Conservation (phyloP, 106 monocot species). For the Vanilla planifolia region DNA sequence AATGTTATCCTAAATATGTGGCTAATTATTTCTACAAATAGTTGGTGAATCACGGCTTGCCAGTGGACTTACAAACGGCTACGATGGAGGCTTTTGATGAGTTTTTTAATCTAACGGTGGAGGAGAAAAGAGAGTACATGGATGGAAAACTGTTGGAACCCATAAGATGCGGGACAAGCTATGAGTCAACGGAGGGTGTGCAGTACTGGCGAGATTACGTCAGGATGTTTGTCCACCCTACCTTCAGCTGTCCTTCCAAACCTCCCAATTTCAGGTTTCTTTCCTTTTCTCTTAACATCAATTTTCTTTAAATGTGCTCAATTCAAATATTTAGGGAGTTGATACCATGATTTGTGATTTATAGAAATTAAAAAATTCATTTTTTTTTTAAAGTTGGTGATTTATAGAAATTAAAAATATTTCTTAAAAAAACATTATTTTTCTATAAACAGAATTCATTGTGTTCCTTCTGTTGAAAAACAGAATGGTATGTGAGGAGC, state of each 20-base stretch:
- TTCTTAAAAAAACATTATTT: no score
- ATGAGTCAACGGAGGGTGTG: constrained; percentile 33
- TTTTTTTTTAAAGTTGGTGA: no score
- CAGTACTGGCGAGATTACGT: constrained; percentile 56
- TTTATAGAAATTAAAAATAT: no score
- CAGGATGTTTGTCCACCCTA: constrained; percentile 51
- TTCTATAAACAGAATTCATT: no score
- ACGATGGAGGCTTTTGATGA: not conserved
- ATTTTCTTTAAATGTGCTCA: no score
- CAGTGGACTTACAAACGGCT: constrained; percentile 6
- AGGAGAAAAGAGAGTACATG: constrained; percentile 42
- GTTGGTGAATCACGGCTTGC: constrained; percentile 39
- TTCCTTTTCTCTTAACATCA: no score
- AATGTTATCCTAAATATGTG: no score
- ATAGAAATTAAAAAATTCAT: no score
- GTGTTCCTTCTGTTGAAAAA: no score
- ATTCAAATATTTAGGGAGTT: no score
- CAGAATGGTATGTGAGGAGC: not conserved
- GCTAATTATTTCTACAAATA: constrained; percentile 3
- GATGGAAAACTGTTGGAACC: constrained; percentile 27
- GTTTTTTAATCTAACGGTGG: constrained; percentile 26
- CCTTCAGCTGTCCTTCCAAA: constrained; percentile 36
- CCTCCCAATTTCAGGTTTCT: constrained; percentile 42
- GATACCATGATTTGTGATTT: no score
- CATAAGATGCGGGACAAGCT: constrained; percentile 60